Evolutionary conservation across 2,329 filamentous ascomycete species (phyloP), one percentile per base, ranked within the genome.

Genomic region (Curvularia lunata): DNA sequence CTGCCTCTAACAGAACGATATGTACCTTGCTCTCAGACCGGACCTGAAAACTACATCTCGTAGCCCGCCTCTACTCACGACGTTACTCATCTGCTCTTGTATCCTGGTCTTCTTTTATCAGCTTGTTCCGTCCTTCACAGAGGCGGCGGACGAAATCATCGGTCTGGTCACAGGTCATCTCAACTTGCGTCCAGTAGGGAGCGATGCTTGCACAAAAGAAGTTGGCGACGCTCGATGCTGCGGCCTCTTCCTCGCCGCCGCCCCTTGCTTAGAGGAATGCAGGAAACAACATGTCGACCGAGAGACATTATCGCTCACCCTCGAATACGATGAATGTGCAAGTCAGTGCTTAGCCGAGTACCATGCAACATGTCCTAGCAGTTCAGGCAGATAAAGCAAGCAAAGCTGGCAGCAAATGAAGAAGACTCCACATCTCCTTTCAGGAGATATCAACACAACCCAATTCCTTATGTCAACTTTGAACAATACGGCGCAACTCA

Each of bases 81-180:
- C 21, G 2, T 16, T 58, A 5, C 54, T 61, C 30, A 12, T 58
- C 37, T 32, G 48, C 28, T 27, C 50, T 8, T 58, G 58, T 18
- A 42, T 58, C 34, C 54, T 56, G n/a, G 23, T 61, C 27, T 51
- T 61, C 37, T 46, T 61, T 50, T 61, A 61, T 38, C 54, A 58
- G 9, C 47, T 61, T 21, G 25, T 58, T 2, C 58, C 56, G 1
- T 41, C 25, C 13, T 53, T 49, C n/a, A 54, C 51, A 4, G 12
- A 18, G 12, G 27, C 41, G 5, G 42, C 47, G 16, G 46, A 51
- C 28, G n/a, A 12, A 2, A 18, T 55, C 12, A n/a, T 47, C 28
- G 34, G 27, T 10, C 37, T 40, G 7, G 9, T 56, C 16, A 23
- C 40, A n/a, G 23, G 21, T 2, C 19, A 38, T 30, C 18, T 28